Conservation (phyloP, 495 filamentous ascomycete genomes). For the Lindgomyces ingoldianus region DNA sequence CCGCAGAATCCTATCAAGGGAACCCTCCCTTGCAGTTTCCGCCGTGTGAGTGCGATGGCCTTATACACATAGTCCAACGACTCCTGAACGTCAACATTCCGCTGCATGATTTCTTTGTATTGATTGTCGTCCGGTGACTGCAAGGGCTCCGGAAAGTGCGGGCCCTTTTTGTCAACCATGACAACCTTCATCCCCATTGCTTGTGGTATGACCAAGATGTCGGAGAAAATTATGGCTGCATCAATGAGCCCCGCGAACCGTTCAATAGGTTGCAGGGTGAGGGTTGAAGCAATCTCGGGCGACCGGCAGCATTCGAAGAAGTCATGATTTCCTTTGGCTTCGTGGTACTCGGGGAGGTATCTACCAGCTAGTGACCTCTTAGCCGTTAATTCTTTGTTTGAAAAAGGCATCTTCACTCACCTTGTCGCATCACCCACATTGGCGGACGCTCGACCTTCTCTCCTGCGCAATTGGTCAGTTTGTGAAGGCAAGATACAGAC, state of each 20-base stretch:
- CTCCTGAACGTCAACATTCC: constrained; percentile 76
- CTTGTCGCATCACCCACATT: constrained; percentile 99
- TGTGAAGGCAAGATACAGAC: background rate
- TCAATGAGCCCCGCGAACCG: constrained; percentile 88
- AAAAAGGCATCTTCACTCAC: constrained; percentile 48
- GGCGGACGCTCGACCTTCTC: constrained; percentile 87
- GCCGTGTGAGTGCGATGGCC: constrained; percentile 86
- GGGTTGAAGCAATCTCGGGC: constrained; percentile 85
- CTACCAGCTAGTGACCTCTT: constrained; percentile 68
- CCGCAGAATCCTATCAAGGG: constrained; percentile 97
- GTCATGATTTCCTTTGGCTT: constrained; percentile 83
- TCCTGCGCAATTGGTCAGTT: constrained; percentile 56
- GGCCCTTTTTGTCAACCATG: constrained; percentile 95
- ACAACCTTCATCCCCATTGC: constrained; percentile 96
- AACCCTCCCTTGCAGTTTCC: constrained; percentile 83
- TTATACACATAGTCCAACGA: constrained; percentile 93
- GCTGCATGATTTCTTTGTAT: constrained; percentile 72
- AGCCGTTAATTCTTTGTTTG: background rate
- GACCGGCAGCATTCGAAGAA: constrained; percentile 97
- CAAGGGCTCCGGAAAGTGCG: constrained; percentile 86
- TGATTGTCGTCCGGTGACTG: constrained; percentile 74
- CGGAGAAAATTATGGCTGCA: constrained; percentile 97
- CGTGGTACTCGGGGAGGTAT: constrained; percentile 96
- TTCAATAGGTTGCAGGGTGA: constrained; percentile 92
- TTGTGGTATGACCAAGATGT: constrained; percentile 96